Percentiles rank a stretch among this genome's conserved stretches.
Conservation (phyloP, 2,329 filamentous ascomycete genomes). For the Diaporthe destruens region DNA sequence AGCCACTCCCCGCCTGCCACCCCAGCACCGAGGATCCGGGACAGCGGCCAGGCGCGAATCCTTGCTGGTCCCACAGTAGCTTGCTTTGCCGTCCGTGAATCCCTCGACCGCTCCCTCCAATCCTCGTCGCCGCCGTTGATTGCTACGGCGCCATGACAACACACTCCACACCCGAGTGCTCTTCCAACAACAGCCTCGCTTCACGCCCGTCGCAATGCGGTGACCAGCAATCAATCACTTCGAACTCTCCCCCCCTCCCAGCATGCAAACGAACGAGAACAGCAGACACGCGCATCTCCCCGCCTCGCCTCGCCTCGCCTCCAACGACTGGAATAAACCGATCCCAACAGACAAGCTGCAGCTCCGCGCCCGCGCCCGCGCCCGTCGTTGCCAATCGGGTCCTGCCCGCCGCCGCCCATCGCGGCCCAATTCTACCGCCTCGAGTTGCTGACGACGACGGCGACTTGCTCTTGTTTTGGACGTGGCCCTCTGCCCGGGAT, state of each 20-base stretch:
- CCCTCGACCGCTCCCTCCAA: background rate
- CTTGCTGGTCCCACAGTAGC: conserved; percentile 8
- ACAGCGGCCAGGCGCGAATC: conserved; percentile 2
- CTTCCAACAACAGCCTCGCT: background rate
- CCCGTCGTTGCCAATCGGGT: conserved; percentile 18
- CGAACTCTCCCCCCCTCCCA: background rate
- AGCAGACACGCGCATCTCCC: conserved; percentile 1
- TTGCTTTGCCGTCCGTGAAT: background rate
- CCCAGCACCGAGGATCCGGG: conserved; percentile 27
- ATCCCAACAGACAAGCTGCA: background rate
- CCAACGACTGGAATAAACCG: conserved; percentile 11
- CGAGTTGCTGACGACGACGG: background rate
- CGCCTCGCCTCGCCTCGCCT: background rate
- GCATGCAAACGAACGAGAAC: conserved; percentile 12
- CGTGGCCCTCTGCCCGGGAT: background rate
- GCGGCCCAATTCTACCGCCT: conserved; percentile 10
- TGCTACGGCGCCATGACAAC: conserved; percentile 15
- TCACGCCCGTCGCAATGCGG: background rate
- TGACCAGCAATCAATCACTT: background rate
- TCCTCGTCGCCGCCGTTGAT: background rate
- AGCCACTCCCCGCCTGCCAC: conserved; percentile 4
- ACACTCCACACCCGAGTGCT: background rate
- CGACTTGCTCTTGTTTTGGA: background rate
- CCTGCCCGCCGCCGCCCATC: conserved; percentile 7
- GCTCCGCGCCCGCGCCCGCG: conserved; percentile 5